Percentiles rank a stretch among this genome's conserved stretches.
Evolutionary conservation across 257 asterid species (phyloP).

Genomic region (Solanum neorickii): DNA sequence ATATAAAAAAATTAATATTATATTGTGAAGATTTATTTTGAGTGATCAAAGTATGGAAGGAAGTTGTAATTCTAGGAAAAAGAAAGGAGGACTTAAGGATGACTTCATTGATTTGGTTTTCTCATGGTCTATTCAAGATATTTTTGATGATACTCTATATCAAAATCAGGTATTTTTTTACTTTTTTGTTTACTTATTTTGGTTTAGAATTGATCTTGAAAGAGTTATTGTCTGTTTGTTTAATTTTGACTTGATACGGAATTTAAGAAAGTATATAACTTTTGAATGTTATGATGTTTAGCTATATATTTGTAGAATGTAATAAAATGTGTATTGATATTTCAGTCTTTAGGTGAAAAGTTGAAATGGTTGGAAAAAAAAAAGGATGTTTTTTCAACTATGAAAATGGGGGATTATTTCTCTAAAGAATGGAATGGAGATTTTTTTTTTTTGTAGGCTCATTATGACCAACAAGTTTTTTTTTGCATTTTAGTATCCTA

Average conservation of each 20-base stretch:
- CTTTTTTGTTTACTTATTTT: background rate
- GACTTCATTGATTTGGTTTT: conserved; percentile 19
- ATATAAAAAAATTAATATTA: no score
- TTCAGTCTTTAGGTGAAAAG: background rate
- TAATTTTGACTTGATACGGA: background rate
- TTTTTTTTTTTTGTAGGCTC: background rate
- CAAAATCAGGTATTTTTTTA: conserved; percentile 15
- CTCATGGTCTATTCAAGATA: conserved; percentile 32
- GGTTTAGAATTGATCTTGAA: background rate
- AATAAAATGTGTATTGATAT: no score
- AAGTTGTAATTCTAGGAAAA: background rate
- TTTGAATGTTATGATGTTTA: no score
- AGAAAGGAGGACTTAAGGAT: background rate
- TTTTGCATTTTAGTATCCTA: background rate
- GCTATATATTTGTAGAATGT: background rate
- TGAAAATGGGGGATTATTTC: background rate
- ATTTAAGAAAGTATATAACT: no score
- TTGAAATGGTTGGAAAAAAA: no score
- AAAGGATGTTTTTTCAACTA: no score
- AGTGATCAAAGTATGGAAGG: background rate
- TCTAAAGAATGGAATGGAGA: background rate
- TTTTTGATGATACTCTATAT: conserved; percentile 23
- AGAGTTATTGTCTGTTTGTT: background rate
- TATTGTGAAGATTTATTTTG: background rate
- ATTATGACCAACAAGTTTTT: background rate